These are phyloP conservation scores for Ophiocordyceps camponoti-saundersi DNA, from an alignment of 2,329 filamentous ascomycete species.

Conservation along the genomic window DNA sequence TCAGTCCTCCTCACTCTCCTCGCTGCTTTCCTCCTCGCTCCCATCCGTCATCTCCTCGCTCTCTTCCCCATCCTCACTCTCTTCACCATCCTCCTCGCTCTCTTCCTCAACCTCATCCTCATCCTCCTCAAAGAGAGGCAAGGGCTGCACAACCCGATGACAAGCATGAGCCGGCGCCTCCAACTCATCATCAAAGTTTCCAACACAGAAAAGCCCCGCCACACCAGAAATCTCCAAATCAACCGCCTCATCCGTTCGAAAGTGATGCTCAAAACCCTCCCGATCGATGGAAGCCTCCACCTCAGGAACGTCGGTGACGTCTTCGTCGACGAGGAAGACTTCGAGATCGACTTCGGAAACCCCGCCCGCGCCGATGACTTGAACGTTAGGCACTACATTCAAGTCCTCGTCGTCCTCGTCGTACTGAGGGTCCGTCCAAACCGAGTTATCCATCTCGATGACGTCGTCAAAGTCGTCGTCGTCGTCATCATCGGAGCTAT, in stretches of 20 bases:
- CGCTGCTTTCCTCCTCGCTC: background rate
- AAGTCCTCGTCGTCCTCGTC: constrained; percentile 6
- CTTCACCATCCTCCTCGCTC: background rate
- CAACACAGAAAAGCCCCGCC: constrained; percentile 2
- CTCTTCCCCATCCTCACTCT: background rate
- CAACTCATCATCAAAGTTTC: constrained; percentile 1
- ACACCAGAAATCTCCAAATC: constrained; percentile 11
- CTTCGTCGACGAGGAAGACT: constrained; percentile 11
- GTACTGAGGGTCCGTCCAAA: constrained; percentile 6
- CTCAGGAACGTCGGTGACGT: constrained; percentile 10
- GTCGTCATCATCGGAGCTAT: constrained; percentile 1
- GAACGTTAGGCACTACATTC: constrained; percentile 12
- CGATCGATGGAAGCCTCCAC: constrained; percentile 13
- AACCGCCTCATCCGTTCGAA: constrained; percentile 6
- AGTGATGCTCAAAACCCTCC: constrained; percentile 9
- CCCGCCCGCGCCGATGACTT: constrained; percentile 5
- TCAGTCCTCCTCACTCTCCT: background rate
- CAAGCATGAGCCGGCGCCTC: background rate
- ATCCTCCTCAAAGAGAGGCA: background rate
- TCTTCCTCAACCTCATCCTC: background rate
- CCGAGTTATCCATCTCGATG: constrained; percentile 7
- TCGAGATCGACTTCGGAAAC: constrained; percentile 11
- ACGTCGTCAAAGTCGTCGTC: constrained; percentile 1
- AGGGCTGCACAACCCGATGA: background rate
- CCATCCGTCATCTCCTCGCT: background rate